Evolutionary conservation across 164 flowering plant species (phyloP), one percentile per base, ranked within the genome.

Genomic region (Cinnamomum chago): DNA sequence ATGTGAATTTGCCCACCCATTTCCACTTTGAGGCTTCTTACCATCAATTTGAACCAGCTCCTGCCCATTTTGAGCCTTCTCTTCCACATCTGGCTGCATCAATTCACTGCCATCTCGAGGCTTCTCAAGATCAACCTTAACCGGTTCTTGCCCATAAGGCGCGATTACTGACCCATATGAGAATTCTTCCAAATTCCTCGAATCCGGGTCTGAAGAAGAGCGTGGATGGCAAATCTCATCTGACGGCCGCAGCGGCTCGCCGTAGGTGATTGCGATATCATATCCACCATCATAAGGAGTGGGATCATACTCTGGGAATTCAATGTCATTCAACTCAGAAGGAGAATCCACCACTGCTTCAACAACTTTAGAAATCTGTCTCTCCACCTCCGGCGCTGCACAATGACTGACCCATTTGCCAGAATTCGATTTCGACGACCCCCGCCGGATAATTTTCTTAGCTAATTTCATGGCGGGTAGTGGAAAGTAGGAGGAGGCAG

Each of bases 241-340:
- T 1, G 94, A 90, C 17, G 94, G 92, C 1, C 89, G 85, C 58
- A 92, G 91, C 25, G 98, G 90, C 51, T 82, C 79, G 23, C 98
- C 98, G 62, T 92, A 94, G 4, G 88, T 83, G 24, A 28, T 62
- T 68, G 75, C 70, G 3, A 69, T 67, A 78, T 94, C 90, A 70
- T 82, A 94, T 5, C 98, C 98, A 70, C 98, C 97, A 30, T 67
- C 85, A 70, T 89, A 94, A 50, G 97, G 96, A 7, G 92, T 89
- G 9, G 92, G 90, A 79, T 94, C 89, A 65, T 86, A 90, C n/a
- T 90, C 92, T 2, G 78, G 81, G 55, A 82, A 86, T 1, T 83
- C 86, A 10, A 82, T 75, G 35, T 70, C 85, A n/a, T 78, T 71
- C 62, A 79, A 81, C 5, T 82, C 85, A 3, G 65, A 23, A 12